Percentiles rank a stretch among this genome's conserved stretches.
phyloP scores from a whole-genome alignment of 2,329 filamentous ascomycete genomes.

The Colletotrichum gigasporum region DNA sequence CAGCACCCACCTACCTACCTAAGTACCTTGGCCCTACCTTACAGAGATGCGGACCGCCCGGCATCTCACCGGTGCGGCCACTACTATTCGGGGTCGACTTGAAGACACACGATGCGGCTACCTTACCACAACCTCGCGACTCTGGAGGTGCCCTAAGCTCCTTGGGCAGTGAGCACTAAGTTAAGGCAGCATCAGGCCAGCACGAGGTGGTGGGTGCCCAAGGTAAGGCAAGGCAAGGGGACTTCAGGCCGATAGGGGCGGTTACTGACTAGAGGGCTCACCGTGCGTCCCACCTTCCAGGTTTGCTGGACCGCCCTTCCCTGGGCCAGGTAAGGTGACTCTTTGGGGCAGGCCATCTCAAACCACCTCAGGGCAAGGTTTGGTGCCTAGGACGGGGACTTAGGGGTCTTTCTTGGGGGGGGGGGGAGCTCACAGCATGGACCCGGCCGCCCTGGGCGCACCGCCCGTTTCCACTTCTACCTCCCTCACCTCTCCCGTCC shows the following conservation, averaged over 20 bases:
- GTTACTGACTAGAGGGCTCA: slow-evolving; percentile 8
- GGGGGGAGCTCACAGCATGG: neutral
- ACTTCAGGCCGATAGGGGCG: neutral
- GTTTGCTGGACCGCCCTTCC: neutral
- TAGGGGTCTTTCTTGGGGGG: no score
- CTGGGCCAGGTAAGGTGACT: no score
- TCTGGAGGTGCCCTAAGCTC: neutral
- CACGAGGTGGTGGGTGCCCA: neutral
- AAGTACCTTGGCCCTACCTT: neutral
- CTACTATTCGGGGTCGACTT: no score
- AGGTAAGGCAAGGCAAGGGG: neutral
- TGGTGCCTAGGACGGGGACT: no score
- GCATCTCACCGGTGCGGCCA: no score
- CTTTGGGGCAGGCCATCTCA: neutral
- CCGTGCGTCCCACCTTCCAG: slow-evolving; percentile 15
- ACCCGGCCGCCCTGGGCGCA: no score
- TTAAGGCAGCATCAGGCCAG: neutral
- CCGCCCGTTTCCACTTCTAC: no score
- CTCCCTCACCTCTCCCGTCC: neutral
- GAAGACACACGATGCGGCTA: neutral
- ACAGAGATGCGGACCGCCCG: neutral
- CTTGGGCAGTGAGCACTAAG: slow-evolving; percentile 1
- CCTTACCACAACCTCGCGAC: neutral
- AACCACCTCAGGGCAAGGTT: slow-evolving; percentile 17
- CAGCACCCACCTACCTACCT: no score